phyloP scores from a whole-genome alignment of 2,329 filamentous ascomycete species.

The Diplodia mutila region DNA sequence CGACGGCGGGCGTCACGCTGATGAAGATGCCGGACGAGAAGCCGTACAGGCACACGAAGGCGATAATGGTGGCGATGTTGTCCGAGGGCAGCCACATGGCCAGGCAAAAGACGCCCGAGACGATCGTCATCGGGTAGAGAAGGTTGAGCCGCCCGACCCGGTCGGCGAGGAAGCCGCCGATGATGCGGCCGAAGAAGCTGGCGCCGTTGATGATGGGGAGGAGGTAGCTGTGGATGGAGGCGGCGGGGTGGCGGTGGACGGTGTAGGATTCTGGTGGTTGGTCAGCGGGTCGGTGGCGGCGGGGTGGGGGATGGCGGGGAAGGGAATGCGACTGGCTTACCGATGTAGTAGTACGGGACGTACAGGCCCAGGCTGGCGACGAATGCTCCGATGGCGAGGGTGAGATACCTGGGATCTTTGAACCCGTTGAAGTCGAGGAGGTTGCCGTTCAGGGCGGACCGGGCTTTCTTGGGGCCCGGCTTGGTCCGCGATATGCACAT shows the following conservation, averaged over 20 bases:
- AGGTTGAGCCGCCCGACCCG: slow-evolving; percentile 22
- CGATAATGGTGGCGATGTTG: slow-evolving; percentile 6
- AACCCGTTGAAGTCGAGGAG: slow-evolving; percentile 27
- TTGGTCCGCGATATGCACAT: slow-evolving; percentile 24
- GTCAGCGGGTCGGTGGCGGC: background rate
- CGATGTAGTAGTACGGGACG: slow-evolving; percentile 27
- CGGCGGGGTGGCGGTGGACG: slow-evolving; percentile 9
- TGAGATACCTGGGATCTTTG: slow-evolving; percentile 17
- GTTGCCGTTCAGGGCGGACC: background rate
- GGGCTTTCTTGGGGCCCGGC: background rate
- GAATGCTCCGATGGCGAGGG: slow-evolving; percentile 23
- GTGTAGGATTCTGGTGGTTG: slow-evolving; percentile 12
- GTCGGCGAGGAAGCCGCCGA: slow-evolving; percentile 25
- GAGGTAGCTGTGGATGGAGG: slow-evolving; percentile 19
- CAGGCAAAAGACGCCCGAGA: slow-evolving; percentile 24
- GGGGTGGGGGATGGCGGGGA: background rate
- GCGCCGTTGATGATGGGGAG: slow-evolving; percentile 26
- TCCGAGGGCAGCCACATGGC: slow-evolving; percentile 24
- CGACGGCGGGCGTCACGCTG: slow-evolving; percentile 20
- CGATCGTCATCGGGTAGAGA: slow-evolving; percentile 23
- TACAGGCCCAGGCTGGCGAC: slow-evolving; percentile 24
- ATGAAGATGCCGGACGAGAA: slow-evolving; percentile 27
- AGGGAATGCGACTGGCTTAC: background rate
- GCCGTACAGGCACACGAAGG: slow-evolving; percentile 27
- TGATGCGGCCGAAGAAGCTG: slow-evolving; percentile 21